Evolutionary conservation across 352 stramenopile genomes (phyloP).

Genomic region (Paralagenidium karlingii): DNA sequence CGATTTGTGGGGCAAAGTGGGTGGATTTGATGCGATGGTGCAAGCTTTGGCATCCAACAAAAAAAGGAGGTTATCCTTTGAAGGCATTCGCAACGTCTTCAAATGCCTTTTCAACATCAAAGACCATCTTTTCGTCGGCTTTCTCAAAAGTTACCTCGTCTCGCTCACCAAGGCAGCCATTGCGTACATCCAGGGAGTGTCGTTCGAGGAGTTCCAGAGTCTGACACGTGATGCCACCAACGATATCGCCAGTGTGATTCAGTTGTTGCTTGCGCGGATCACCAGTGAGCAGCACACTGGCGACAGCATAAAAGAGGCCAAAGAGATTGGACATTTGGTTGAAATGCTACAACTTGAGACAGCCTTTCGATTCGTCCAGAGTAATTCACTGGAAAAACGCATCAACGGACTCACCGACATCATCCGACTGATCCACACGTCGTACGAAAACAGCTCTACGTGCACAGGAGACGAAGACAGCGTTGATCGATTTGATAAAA

Average conservation of each 20-base stretch:
- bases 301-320: background rate
- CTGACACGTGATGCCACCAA: constrained; percentile 30
- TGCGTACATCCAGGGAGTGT: constrained; percentile 12
- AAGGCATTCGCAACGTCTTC: constrained; percentile 38
- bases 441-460: constrained; percentile 27
- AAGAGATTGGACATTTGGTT: constrained; percentile 15
- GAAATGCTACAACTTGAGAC: constrained; percentile 40
- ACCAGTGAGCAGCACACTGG: too few species aligned
- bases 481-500: constrained; percentile 10
- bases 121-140: constrained; percentile 25
- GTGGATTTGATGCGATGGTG: constrained; percentile 39
- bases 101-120: constrained; percentile 45
- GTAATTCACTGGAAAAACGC: constrained; percentile 48
- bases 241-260: constrained; percentile 46
- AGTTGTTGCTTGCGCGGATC: constrained; percentile 19
- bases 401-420: constrained; percentile 65
- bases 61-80: constrained; percentile 21
- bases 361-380: constrained; percentile 30
- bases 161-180: constrained; percentile 16
- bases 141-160: constrained; percentile 24
- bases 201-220: constrained; percentile 14
- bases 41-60: constrained; percentile 12
- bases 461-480: constrained; percentile 13
- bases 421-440: constrained; percentile 19
- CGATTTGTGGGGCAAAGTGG: constrained; percentile 31